Evolutionary conservation across 2,329 filamentous ascomycete species (phyloP), one percentile per base, ranked within the genome.

Genomic region (Trichophyton verrucosum): DNA sequence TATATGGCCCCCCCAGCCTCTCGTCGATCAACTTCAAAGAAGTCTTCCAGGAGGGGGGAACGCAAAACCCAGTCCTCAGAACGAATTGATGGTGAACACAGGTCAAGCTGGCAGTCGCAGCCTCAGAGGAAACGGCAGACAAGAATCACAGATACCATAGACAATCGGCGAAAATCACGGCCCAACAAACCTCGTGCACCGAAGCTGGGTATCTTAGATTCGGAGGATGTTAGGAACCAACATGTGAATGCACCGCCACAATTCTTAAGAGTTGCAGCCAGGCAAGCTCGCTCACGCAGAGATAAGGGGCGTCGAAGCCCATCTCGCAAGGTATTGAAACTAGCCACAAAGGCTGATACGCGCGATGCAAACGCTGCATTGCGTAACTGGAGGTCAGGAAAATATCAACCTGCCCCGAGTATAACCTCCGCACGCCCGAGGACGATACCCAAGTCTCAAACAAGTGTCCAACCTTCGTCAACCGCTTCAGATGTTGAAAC

Each of bases 261-360:
- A 22, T 85, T 85, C 60, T 71, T 86, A 4, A 76, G 77, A 59
- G 68, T 86, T 61, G 83, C 83, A 38, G 75, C 76, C 30, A 78
- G 83, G 62, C 74, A 77, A 65, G 80, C 77, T 57, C 77, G 79
- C 7, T 75, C 72, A 46, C 74, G 75, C 55, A 68, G 71, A 24
- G 76, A 82, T 65, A 67, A 72, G 66, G 81, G 78, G 40, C 76
- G 81, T 60, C 77, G 79, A 65, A 80, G 77, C 49, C 81, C 79
- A 15, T 74, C 72, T 22, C 71, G 72, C 57, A 84, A 84, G 65
- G 72, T 78, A 42, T 74, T 85, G 57, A 74, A 76, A 58, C 69
- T 85, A 27, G 77, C 77, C 15, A 82, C 78, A 24, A 72, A 70
- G 36, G 65, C 72, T 7, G 83, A 86, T 63, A 84, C 81, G 0